Evolutionary conservation across 164 flowering plant genomes (phyloP), one percentile per base, ranked within the genome.

Genomic region (Malania oleifera): DNA sequence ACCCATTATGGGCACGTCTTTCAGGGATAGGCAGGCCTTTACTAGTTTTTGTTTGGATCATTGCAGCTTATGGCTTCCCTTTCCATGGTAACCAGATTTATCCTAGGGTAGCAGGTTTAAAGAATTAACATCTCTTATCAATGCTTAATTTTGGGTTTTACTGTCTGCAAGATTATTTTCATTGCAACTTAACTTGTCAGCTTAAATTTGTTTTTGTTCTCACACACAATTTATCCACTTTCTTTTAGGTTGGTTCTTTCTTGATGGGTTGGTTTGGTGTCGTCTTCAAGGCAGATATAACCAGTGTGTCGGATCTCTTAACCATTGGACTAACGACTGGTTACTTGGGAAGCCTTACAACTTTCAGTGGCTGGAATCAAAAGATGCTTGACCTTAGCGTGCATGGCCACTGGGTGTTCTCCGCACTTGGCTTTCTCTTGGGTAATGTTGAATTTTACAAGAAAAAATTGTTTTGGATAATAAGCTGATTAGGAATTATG

Each of bases 351-450:
- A 93, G 99, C 68, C 87, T 90, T 38, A 90, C 99, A 40, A 93
- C 99, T 43, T 93, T 93, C 75, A 93, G 99, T 41, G 95, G 95
- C 15, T 93, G 99, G 99, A 93, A 84, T 61, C 99, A 90, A 77
- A 83, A 87, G 67, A 90, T 93, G 96, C 83, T 93, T 50, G 90
- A 87, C 18, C 91, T 88, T 27, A 71, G 84, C 59, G 81, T 72
- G 39, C 46, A 75, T 26, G 96, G 92, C 55, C 77, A 71, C 15
- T 93, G 98, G 96, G 70, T 75, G 10, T 46, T 55, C 47, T 52
- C 86, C 40, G 60, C 71, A 2, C 76, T 80, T 34, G 97, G 95
- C 46, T 73, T 77, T 68, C 35, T 80, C 15, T 1, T 84, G 72
- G 96, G 96, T 87, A 77, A 65, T 9, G 39, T 35, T 39, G 31